A percentile compares a stretch with the other conserved stretches of the same genome.
Conservation (phyloP, 345 rosid species). For the Hibiscus trionum region DNA sequence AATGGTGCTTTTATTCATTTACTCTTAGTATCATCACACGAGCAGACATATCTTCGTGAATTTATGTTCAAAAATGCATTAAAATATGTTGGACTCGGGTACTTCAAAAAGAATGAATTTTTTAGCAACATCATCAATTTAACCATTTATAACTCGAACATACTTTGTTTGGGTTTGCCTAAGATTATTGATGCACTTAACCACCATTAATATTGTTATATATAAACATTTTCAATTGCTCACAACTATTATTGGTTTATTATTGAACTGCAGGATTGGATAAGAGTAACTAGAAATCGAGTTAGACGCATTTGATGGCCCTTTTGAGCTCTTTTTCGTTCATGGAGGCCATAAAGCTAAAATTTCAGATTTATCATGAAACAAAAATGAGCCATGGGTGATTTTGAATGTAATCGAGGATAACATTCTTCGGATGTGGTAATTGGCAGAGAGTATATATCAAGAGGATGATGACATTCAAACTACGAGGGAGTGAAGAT, state of each 20-base stretch:
- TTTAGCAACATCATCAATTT: too few relatives aligned
- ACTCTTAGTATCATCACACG: too few relatives aligned
- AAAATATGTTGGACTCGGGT: too few relatives aligned
- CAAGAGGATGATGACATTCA: conserved; percentile 30
- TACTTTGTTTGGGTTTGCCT: too few relatives aligned
- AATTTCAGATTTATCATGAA: conserved; percentile 81
- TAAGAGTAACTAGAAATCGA: conserved; percentile 69
- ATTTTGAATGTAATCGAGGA: conserved; percentile 49
- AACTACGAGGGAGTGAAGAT: too few relatives aligned
- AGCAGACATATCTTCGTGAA: too few relatives aligned
- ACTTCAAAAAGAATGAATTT: too few relatives aligned
- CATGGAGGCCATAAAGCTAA: conserved; percentile 81
- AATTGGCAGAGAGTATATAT: too few relatives aligned
- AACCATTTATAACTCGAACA: too few relatives aligned
- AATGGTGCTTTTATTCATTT: background rate
- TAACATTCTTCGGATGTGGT: too few relatives aligned
- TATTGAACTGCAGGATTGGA: conserved; percentile 41
- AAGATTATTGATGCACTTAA: background rate
- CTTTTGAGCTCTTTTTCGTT: conserved; percentile 70
- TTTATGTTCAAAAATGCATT: too few relatives aligned
- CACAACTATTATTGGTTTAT: background rate
- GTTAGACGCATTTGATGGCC: conserved; percentile 74
- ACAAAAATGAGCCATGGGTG: conserved; percentile 62
- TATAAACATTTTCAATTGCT: background rate
- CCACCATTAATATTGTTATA: background rate